Conservation (phyloP, 2,329 filamentous ascomycete genomes). For the Diaporthe amygdali region DNA sequence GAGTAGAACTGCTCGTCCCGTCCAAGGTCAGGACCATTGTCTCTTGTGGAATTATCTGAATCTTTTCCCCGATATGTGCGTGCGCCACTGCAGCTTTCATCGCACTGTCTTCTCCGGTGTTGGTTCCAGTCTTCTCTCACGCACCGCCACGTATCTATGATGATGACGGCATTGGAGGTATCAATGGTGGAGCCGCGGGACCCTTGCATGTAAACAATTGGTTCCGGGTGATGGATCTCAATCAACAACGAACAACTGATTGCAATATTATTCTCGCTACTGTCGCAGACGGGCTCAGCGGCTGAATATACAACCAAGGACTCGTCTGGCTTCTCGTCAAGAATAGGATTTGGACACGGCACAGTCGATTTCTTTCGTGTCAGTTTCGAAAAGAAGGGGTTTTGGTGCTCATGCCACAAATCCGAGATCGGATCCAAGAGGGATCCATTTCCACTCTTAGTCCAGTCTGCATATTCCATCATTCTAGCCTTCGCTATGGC, state of each 20-base stretch:
- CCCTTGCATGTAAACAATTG: neutral
- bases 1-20: too few species aligned
- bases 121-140: slow-evolving; percentile 11
- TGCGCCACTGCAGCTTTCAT: neutral
- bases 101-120: neutral
- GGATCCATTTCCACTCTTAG: neutral
- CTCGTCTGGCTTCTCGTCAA: too few species aligned
- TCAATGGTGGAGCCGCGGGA: neutral
- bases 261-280: neutral
- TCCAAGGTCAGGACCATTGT: neutral
- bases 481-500: neutral
- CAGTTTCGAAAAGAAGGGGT: neutral
- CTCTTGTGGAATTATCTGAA: neutral
- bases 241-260: neutral
- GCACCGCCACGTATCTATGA: slow-evolving; percentile 16
- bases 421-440: neutral
- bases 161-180: slow-evolving; percentile 12
- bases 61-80: neutral
- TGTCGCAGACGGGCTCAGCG: too few species aligned
- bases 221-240: neutral
- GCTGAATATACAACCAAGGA: too few species aligned
- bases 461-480: neutral
- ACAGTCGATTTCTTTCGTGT: too few species aligned
- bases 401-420: neutral
- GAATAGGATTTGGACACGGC: too few species aligned